A percentile compares a stretch with the other conserved stretches of the same genome.
phyloP scores from a whole-genome alignment of 345 rosid species.

The Trapa bicornis region DNA sequence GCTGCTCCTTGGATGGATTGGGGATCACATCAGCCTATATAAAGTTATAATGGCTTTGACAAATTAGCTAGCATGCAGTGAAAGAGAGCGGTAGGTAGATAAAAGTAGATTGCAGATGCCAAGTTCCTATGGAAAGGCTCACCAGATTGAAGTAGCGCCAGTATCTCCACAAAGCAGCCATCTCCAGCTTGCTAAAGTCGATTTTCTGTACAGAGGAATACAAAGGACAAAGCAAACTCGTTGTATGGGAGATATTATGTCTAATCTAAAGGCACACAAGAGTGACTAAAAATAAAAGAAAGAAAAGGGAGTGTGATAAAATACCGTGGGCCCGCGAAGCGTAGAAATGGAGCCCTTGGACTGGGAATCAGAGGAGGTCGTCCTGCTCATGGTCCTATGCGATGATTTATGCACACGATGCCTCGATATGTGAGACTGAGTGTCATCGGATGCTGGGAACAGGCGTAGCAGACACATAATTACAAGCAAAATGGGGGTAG shows the following conservation, averaged over 20 bases:
- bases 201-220: slow-evolving; percentile 37
- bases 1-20: slow-evolving; percentile 84
- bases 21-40: slow-evolving; percentile 71
- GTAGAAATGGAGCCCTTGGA: slow-evolving; percentile 53
- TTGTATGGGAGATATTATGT: background rate
- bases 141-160: slow-evolving; percentile 91
- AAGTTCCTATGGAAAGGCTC: slow-evolving; percentile 14
- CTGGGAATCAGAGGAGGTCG: slow-evolving; percentile 53
- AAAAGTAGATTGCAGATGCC: background rate
- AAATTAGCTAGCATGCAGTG: background rate
- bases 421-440: slow-evolving; percentile 53
- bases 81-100: background rate
- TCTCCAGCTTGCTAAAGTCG: slow-evolving; percentile 91
- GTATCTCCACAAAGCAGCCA: slow-evolving; percentile 81
- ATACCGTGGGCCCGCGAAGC: slow-evolving; percentile 45
- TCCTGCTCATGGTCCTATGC: slow-evolving; percentile 48
- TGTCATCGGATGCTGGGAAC: slow-evolving; percentile 74
- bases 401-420: slow-evolving; percentile 42
- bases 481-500: slow-evolving; percentile 8
- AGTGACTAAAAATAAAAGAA: slow-evolving; percentile 2
- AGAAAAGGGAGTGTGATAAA: slow-evolving; percentile 1
- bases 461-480: slow-evolving; percentile 18
- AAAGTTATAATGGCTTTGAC: background rate
- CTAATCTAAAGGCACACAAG: slow-evolving; percentile 1
- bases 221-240: background rate